A percentile compares a stretch with the other conserved stretches of the same genome.
Conservation (phyloP, 1,139 yeast species). For the Taiozyma onychis region DNA sequence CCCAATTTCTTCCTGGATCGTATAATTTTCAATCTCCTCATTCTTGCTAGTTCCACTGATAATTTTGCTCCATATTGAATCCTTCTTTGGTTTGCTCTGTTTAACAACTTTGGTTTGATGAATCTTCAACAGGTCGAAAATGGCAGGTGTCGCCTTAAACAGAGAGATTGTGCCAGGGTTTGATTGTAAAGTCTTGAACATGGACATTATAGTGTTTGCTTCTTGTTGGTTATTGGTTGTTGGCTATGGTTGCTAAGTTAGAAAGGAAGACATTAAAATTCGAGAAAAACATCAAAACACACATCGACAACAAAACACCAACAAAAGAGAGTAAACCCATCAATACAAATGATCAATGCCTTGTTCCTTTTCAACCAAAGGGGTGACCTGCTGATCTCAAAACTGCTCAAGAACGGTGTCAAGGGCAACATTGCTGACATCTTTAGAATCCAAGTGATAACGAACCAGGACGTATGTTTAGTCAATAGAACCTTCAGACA, state of each 20-base stretch:
- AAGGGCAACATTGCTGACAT: slow-evolving; percentile 77
- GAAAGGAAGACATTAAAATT: background rate
- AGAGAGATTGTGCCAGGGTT: slow-evolving; percentile 20
- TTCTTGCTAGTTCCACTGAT: slow-evolving; percentile 1
- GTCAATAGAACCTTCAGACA: too few species aligned
- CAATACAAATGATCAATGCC: slow-evolving; percentile 61
- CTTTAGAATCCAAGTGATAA: slow-evolving; percentile 83
- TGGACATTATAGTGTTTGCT: slow-evolving; percentile 12
- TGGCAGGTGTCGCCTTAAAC: slow-evolving; percentile 11
- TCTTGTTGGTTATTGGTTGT: background rate
- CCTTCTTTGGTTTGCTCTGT: background rate
- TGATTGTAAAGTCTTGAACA: slow-evolving; percentile 20
- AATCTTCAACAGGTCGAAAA: background rate
- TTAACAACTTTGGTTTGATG: background rate
- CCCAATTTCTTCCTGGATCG: slow-evolving; percentile 9
- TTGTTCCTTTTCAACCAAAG: slow-evolving; percentile 69
- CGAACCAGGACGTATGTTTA: slow-evolving; percentile 40
- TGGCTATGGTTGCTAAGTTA: background rate
- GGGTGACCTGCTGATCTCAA: slow-evolving; percentile 83
- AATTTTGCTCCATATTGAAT: slow-evolving; percentile 6
- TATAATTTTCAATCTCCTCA: background rate
- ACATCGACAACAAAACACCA: background rate
- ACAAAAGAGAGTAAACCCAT: background rate
- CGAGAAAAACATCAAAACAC: background rate
- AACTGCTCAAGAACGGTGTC: slow-evolving; percentile 66